Evolutionary conservation across 1,284 basidiomycete species (phyloP), one percentile per base, ranked within the genome.

Genomic region (Somion occarium): DNA sequence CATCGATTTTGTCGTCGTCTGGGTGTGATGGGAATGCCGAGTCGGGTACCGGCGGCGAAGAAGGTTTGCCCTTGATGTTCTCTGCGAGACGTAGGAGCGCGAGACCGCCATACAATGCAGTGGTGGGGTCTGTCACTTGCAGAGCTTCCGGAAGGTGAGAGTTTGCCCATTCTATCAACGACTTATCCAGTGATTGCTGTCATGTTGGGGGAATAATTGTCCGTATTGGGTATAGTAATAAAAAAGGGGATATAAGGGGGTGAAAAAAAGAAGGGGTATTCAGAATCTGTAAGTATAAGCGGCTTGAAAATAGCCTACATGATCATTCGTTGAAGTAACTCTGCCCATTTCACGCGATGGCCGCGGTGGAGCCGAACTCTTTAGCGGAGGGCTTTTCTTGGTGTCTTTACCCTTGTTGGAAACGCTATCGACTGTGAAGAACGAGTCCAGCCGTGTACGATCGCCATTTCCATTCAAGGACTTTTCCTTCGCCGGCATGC

Each of bases 161-260:
- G 69, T 98, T 97, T 38, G 92, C 88, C 93, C 93, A 97, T 38
- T 85, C 79, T 27, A 97, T 74, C 25, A 95, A 73, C 15, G 69
- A 71, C 18, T 70, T 68, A 51, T 87, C 80, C 3, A 73, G 51
- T 49, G 51, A 38, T 25, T 38, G 48, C 34, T 46, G 25, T 46
- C 11, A 27, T 49, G 48, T 50, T 54, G 50, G 25, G 52, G 24
- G 46, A 39, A 45, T 52, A 24, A n/a, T n/a, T 26, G 2, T 37
- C 38, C 30, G 45, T 22, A 30, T n/a, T 15, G 41, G 42, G 43
- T 27, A 41, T 20, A 18, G 37, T 34, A 38, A 34, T 27, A 19
- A 48, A 47, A 44, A 38, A 24, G 11, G 20, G 46, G 34, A 48
- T 18, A 38, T 23, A 56, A 53, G 46, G 38, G 37, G 46, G 53